Evolutionary conservation across 306 rosid genomes (phyloP).

Genomic region (Gillenia trifoliata): DNA sequence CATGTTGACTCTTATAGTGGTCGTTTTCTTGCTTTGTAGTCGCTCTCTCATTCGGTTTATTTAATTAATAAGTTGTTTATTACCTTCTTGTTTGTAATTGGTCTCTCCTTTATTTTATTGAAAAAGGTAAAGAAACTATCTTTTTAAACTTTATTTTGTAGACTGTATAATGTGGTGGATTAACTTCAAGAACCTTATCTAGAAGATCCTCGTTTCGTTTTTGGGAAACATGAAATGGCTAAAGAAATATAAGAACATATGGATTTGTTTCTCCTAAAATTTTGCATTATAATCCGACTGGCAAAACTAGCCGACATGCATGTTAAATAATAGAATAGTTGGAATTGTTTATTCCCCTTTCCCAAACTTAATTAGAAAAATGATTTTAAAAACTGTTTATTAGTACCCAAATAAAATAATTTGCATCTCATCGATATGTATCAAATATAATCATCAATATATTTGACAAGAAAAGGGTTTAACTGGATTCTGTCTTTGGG

Average conservation of each 20-base stretch:
- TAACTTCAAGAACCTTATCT: conserved; percentile 20
- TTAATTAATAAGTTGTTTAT: no score
- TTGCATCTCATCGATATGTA: neutral
- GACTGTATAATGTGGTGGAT: no score
- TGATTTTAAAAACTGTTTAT: neutral
- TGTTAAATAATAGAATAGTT: neutral
- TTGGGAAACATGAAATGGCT: conserved; percentile 15
- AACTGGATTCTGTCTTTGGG: neutral
- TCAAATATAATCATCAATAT: neutral
- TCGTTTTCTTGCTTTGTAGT: no score
- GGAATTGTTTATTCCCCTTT: neutral
- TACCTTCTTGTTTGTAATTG: no score
- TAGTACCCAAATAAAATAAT: neutral
- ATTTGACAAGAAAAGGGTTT: conserved; percentile 4
- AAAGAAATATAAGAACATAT: neutral
- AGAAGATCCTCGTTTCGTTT: conserved; percentile 20
- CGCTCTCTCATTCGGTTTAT: no score
- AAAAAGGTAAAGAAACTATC: no score
- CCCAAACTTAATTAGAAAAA: neutral
- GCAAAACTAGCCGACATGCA: conserved; percentile 4
- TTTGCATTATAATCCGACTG: conserved; percentile 19
- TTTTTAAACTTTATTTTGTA: no score
- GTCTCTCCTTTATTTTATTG: no score
- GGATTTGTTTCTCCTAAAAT: conserved; percentile 33
- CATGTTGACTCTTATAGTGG: neutral